Conservation (phyloP, 1,284 basidiomycete species). For the Microbotryum violaceum region DNA sequence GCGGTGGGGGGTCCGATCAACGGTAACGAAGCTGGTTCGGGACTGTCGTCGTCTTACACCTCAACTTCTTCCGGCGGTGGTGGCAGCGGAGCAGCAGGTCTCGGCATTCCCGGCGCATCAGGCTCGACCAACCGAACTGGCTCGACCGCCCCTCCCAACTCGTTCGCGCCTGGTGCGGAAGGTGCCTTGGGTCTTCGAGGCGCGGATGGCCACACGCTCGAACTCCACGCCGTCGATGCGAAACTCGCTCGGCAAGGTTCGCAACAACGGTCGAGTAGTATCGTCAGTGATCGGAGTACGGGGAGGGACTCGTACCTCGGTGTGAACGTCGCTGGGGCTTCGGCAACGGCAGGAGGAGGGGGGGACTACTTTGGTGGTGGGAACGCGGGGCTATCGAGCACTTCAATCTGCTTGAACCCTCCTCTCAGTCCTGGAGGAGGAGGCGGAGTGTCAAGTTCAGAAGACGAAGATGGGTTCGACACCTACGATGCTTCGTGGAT, state of each 20-base stretch:
- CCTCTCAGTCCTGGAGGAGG: slow-evolving; percentile 41
- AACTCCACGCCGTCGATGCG: slow-evolving; percentile 1
- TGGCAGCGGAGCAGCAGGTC: not conserved
- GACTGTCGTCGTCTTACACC: not conserved
- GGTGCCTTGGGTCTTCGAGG: slow-evolving; percentile 4
- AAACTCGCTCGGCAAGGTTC: not conserved
- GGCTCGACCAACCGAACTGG: not conserved
- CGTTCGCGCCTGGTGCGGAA: slow-evolving; percentile 4
- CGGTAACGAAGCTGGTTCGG: not conserved
- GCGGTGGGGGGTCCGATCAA: too few species aligned
- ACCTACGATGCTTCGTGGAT: slow-evolving; percentile 9
- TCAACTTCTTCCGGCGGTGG: not conserved
- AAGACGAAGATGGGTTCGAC: slow-evolving; percentile 34
- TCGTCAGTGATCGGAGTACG: too few species aligned
- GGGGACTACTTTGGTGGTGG: not conserved
- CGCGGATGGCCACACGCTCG: not conserved
- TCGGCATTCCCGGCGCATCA: too few species aligned
- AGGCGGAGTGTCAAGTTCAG: slow-evolving; percentile 53
- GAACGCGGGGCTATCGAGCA: too few species aligned
- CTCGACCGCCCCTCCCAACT: slow-evolving; percentile 4
- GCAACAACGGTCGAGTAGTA: not conserved
- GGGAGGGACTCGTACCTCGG: not conserved
- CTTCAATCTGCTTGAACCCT: slow-evolving; percentile 5
- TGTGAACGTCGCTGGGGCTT: not conserved
- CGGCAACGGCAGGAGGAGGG: not conserved